Conservation (phyloP, 768 basidiomycete genomes). For the Mycena albidolilacea region DNA sequence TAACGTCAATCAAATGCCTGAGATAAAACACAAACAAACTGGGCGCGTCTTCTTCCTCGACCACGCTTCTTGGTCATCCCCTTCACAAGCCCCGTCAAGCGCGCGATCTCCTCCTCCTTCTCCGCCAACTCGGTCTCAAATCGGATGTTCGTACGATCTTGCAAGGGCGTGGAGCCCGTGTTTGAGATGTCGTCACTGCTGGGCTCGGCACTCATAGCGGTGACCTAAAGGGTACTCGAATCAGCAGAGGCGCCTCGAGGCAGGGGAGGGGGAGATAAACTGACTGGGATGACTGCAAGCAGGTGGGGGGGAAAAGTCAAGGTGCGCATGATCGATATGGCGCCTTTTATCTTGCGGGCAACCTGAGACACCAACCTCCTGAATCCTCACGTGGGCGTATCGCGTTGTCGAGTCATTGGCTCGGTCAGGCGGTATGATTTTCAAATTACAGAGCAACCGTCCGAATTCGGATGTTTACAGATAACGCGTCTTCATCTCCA, state of each 20-base stretch:
- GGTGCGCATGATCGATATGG: neutral
- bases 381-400: neutral
- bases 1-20: neutral
- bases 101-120: neutral
- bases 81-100: neutral
- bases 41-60: neutral
- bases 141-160: neutral
- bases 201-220: neutral
- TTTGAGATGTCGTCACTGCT: neutral
- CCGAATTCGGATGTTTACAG: too few species aligned
- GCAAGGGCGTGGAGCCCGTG: neutral
- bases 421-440: too few species aligned
- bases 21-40: neutral
- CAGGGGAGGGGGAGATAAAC: too few species aligned
- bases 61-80: neutral
- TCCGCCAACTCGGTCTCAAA: neutral
- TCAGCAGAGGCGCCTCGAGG: too few species aligned
- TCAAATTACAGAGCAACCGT: too few species aligned
- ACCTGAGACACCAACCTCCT: constrained; percentile 1
- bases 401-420: too few species aligned
- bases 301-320: neutral
- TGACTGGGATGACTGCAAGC: too few species aligned
- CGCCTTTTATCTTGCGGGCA: neutral
- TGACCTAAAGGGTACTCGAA: too few species aligned
- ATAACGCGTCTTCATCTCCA: too few species aligned